These are phyloP conservation scores for Hymenoscyphus linearis DNA, from an alignment of 2,329 filamentous ascomycete genomes.

Conservation along the genomic window DNA sequence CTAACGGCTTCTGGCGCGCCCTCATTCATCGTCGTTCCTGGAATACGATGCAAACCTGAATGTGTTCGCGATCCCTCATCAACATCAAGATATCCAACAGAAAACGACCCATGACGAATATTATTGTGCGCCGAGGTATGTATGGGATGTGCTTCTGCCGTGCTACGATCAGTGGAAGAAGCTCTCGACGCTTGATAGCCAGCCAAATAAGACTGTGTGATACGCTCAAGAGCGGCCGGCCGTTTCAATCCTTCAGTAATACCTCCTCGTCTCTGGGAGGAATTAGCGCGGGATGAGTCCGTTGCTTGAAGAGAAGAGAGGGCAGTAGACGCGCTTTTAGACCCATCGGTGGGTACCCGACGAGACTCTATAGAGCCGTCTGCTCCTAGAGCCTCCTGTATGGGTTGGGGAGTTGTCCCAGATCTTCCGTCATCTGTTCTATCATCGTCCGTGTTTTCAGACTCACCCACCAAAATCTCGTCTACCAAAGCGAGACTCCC, in stretches of 20 bases:
- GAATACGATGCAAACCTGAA: constrained; percentile 45
- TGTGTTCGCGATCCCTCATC: constrained; percentile 37
- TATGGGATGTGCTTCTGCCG: constrained; percentile 51
- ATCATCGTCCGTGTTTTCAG: constrained; percentile 20
- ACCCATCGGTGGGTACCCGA: constrained; percentile 30
- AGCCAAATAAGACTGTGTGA: constrained; percentile 41
- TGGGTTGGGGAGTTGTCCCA: constrained; percentile 1
- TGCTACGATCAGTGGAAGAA: constrained; percentile 53
- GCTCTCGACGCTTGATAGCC: constrained; percentile 46
- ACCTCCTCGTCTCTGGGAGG: constrained; percentile 16
- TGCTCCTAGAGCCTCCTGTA: constrained; percentile 15
- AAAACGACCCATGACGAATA: constrained; percentile 52
- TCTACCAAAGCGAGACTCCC: constrained; percentile 11
- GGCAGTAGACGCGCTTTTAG: constrained; percentile 28
- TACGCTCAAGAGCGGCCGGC: constrained; percentile 32
- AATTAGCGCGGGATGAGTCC: constrained; percentile 29
- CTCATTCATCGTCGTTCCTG: constrained; percentile 51
- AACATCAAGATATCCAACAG: constrained; percentile 47
- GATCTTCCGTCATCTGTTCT: constrained; percentile 7
- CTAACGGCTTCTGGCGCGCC: constrained; percentile 54
- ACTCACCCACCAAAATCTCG: constrained; percentile 17
- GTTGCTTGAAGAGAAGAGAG: constrained; percentile 28
- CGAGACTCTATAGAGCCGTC: constrained; percentile 25
- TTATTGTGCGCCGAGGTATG: constrained; percentile 55
- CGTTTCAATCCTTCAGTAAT: constrained; percentile 31